Conservation (phyloP, 805 yeast genomes). For the Starmera quercuum region DNA sequence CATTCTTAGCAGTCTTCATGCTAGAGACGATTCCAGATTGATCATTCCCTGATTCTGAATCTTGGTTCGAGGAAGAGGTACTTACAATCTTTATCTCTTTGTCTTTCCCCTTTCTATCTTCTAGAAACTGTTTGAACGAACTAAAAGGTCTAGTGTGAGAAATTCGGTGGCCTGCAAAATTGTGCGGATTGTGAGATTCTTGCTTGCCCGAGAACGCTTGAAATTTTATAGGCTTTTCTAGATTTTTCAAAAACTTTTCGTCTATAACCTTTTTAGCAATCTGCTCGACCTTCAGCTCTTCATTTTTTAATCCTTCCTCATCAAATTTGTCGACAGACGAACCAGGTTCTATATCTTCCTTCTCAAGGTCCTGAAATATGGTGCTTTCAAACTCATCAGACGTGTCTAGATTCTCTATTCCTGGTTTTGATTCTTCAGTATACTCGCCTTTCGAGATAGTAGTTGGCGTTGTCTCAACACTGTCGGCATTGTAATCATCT, state of each 20-base stretch:
- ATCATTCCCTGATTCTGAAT: too few species aligned
- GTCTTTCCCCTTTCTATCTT: slow-evolving; percentile 1
- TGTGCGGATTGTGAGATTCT: slow-evolving; percentile 15
- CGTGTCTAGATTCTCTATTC: background rate
- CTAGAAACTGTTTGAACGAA: slow-evolving; percentile 10
- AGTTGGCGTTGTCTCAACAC: background rate
- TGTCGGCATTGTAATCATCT: background rate
- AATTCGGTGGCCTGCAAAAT: slow-evolving; percentile 3
- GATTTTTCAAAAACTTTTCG: background rate
- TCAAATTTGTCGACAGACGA: background rate
- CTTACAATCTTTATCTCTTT: slow-evolving; percentile 11
- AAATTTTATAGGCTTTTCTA: background rate
- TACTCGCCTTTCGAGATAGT: background rate
- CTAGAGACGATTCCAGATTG: background rate
- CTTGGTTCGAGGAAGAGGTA: too few species aligned
- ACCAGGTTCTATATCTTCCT: background rate
- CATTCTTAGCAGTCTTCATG: slow-evolving; percentile 8
- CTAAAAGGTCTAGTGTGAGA: slow-evolving; percentile 3
- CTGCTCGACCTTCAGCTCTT: background rate
- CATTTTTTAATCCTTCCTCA: background rate
- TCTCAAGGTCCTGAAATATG: background rate
- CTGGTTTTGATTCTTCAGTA: background rate
- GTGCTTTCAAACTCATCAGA: background rate
- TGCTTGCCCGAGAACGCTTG: slow-evolving; percentile 1
- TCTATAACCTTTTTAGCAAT: background rate